Conservation (phyloP, 2,329 filamentous ascomycete species). For the Penicillium thymicola region DNA sequence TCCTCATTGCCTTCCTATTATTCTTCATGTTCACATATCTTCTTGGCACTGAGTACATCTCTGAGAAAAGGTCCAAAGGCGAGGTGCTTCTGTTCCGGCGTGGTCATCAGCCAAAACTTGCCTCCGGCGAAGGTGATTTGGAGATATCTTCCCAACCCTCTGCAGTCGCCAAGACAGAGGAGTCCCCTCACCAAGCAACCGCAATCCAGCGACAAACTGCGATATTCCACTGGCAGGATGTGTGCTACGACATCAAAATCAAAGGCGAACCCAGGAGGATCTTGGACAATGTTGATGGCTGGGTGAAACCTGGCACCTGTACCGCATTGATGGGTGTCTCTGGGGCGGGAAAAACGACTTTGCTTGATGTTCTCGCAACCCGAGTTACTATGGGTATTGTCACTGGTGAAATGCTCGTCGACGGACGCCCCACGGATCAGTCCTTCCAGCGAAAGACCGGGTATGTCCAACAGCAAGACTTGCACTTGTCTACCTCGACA, state of each 20-base stretch:
- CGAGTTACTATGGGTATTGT: constrained; percentile 61
- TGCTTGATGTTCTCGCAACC: constrained; percentile 57
- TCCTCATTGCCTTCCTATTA: constrained; percentile 66
- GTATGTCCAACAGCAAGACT: constrained; percentile 67
- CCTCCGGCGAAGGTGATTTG: neutral
- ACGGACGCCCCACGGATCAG: constrained; percentile 56
- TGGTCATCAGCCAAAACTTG: constrained; percentile 39
- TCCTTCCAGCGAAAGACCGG: constrained; percentile 63
- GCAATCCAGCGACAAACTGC: neutral
- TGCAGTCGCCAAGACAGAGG: neutral
- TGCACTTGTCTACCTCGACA: constrained; percentile 78
- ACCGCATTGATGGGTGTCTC: constrained; percentile 61
- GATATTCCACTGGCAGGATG: constrained; percentile 53
- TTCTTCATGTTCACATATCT: constrained; percentile 3
- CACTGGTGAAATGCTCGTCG: constrained; percentile 64
- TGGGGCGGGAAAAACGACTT: constrained; percentile 61
- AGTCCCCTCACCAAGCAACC: neutral
- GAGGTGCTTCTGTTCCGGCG: constrained; percentile 30
- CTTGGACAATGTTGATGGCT: constrained; percentile 54
- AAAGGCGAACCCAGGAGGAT: constrained; percentile 52
- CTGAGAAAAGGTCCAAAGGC: constrained; percentile 28
- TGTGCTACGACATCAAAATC: constrained; percentile 54
- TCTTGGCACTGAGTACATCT: constrained; percentile 17
- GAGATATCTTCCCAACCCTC: neutral
- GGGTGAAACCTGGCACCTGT: constrained; percentile 55